These are phyloP conservation scores for Chlorophyllum brunneum DNA, from an alignment of 768 basidiomycete species.

Conservation along the genomic window DNA sequence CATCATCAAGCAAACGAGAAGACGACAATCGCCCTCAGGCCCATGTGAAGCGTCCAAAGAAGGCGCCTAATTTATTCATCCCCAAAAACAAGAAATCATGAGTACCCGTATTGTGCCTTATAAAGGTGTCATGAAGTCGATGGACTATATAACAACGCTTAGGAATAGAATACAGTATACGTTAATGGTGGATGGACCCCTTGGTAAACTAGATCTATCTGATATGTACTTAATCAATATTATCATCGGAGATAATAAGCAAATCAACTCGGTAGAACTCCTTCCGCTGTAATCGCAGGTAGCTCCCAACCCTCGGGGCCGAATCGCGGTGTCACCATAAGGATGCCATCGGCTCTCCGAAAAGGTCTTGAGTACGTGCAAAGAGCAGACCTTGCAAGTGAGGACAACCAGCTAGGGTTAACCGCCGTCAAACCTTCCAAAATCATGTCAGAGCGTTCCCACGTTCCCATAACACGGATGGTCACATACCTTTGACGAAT, in stretches of 20 bases:
- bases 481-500: constrained; percentile 72
- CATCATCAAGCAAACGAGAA: constrained; percentile 15
- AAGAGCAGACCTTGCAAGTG: constrained; percentile 70
- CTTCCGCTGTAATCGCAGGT: constrained; percentile 57
- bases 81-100: constrained; percentile 44
- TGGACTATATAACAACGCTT: no score
- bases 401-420: constrained; percentile 85
- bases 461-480: neutral
- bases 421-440: constrained; percentile 71
- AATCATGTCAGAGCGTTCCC: neutral
- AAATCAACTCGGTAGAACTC: constrained; percentile 4
- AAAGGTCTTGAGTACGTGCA: constrained; percentile 89
- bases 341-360: constrained; percentile 60
- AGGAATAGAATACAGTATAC: no score
- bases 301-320: constrained; percentile 87
- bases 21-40: constrained; percentile 20
- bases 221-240: neutral
- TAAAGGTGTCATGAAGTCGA: no score
- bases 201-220: constrained; percentile 5
- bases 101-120: no score
- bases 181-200: neutral
- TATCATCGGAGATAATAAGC: neutral
- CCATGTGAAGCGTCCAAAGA: constrained; percentile 35
- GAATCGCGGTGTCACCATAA: constrained; percentile 81
- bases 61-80: constrained; percentile 51